Evolutionary conservation across 805 yeast species (phyloP), one percentile per base, ranked within the genome.

Genomic region (Metschnikowia vanudenii): DNA sequence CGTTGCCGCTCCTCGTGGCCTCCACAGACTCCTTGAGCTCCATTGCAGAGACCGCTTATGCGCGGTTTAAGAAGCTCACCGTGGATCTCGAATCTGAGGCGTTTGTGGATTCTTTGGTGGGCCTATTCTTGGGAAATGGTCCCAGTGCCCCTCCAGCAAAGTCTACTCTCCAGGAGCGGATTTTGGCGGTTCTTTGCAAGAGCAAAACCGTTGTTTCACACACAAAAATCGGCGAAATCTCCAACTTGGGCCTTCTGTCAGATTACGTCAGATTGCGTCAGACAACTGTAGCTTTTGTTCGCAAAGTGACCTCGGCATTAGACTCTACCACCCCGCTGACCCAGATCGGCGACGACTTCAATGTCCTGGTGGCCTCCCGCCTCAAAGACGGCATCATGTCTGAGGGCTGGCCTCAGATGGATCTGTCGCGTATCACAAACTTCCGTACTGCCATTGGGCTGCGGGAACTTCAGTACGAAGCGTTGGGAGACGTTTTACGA

Each of bases 381-480:
- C 65, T 85, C 49, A 77, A 77, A 57, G 73, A 76, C 24, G 78
- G 72, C 47, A 60, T 86, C 2, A 64, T 74, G 43, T 63, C 73
- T 17, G 83, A 79, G 45, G 86, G 86, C 3, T 81, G 85, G 86
- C 86, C 86, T 6, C 68, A 62, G 47, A 53, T 74, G 38, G 72
- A 64, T 33, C 26, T 52, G 1, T 49, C 63, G 1, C 69, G 67
- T 2, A 68, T 72, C 11, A 67, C 69, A 13, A 67, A 69, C 43
- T 69, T 65, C 37, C 55, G 71, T 2, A 49, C 59, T 1, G 56
- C 62, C 12, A 37, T 78, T 2, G 54, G 64, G 4, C 83, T 79
- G 53, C 74, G 94, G 54, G 75, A 77, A 56, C 64, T 74, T 32
- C 88, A 86, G 54, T 91, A 88, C 58, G 96, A 88, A 60, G 83